Evolutionary conservation across 305 asterid genomes (phyloP), one percentile per base, ranked within the genome.

Genomic region (Lippia alba): DNA sequence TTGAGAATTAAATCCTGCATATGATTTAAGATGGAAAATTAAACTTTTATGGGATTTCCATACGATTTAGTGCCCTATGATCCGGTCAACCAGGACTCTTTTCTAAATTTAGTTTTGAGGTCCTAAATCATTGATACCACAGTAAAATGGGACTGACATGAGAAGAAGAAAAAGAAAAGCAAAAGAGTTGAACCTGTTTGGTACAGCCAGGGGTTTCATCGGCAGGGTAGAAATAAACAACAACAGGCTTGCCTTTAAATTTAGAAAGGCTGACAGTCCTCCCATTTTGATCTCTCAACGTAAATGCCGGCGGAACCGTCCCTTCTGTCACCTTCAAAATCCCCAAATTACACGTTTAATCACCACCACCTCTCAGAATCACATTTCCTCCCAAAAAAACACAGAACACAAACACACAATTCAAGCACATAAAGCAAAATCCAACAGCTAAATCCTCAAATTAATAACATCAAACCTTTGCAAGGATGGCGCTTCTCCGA

Each of bases 141-240:
- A 53, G 30, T 24, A 24, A 24, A 24, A 24, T 24, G 30, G 30
- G 30, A 71, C 44, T 20, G 0, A 66, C 0, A 19, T 70, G 30
- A 48, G 10, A 63, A 3, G 5, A 41, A 49, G 12, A 16, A 40
- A 20, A 20, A 34, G 0, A 54, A 40, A 6, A 10, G 33, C 20
- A 14, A 11, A 16, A 39, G 19, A 40, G 20, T 15, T 5, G 18
- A 69, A 92, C 99, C 96, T 94, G 98, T 71, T 92, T 94, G 75
- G 97, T 92, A 78, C 99, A 94, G 32, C 99, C 97, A 48, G 98
- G 98, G 72, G 91, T 79, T 78, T 88, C 98, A 78, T 92, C 98
- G 70, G 91, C 98, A 75, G 97, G 98, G 82, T 92, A 92, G 95
- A 92, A 92, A 77, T 92, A 92, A 71, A 92, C 86, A 66, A 92